These are phyloP conservation scores for Colletotrichum nymphaeae DNA, from an alignment of 2,329 filamentous ascomycete species.

Conservation along the genomic window DNA sequence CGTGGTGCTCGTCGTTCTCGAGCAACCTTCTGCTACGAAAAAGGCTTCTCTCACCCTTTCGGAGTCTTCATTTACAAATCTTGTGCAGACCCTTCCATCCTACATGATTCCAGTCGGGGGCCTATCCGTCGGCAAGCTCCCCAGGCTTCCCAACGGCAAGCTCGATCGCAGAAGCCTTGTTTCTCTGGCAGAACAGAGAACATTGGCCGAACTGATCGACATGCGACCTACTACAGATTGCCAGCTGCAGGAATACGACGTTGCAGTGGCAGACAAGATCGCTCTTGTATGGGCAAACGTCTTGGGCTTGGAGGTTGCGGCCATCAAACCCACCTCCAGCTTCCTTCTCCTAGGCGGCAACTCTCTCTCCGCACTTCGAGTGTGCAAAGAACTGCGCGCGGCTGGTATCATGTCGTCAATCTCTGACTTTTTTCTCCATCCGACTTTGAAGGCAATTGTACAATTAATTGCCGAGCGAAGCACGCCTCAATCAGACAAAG, in stretches of 20 bases:
- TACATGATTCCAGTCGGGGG: background rate
- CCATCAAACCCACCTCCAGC: background rate
- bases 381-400: constrained; percentile 5
- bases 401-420: background rate
- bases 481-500: background rate
- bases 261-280: background rate
- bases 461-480: background rate
- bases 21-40: background rate
- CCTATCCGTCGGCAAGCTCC: background rate
- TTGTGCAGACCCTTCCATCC: background rate
- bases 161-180: constrained; percentile 1
- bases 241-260: background rate
- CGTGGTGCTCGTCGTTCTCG: background rate
- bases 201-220: background rate
- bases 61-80: background rate
- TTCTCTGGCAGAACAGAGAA: background rate
- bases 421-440: background rate
- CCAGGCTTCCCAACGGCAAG: background rate
- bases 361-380: constrained; percentile 8
- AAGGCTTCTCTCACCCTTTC: background rate
- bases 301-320: background rate
- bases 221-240: background rate
- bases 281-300: too few species aligned
- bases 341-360: background rate
- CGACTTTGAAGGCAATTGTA: background rate